Evolutionary conservation across 2,329 filamentous ascomycete genomes (phyloP).

Genomic region (Fusarium nygamai): DNA sequence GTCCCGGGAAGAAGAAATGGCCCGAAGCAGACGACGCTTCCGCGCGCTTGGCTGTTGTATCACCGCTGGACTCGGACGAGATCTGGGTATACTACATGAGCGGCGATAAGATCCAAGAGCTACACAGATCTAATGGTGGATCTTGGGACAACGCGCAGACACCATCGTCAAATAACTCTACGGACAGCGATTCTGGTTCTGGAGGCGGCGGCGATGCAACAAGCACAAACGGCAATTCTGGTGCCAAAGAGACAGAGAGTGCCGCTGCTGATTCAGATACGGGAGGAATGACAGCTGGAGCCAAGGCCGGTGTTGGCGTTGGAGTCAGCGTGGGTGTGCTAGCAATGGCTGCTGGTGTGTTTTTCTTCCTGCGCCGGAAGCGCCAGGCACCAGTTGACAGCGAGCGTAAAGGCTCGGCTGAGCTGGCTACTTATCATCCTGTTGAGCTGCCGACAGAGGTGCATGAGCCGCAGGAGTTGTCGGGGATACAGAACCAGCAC

Average conservation of each 20-base stretch:
- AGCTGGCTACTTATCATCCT: constrained; percentile 10
- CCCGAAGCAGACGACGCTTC: constrained; percentile 12
- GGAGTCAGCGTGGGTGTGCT: constrained; percentile 1
- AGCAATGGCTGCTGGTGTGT: not conserved
- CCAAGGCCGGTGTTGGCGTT: constrained; percentile 21
- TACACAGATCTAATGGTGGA: not conserved
- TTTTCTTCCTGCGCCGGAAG: constrained; percentile 5
- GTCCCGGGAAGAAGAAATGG: constrained; percentile 7
- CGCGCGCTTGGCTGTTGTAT: constrained; percentile 18
- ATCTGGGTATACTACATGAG: constrained; percentile 27
- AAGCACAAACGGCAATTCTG: not conserved
- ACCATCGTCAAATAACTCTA: not conserved
- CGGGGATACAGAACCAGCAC: not conserved
- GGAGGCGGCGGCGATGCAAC: not conserved
- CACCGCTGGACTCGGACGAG: constrained; percentile 4
- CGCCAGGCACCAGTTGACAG: not conserved
- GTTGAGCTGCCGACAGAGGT: constrained; percentile 2
- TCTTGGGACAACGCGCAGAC: constrained; percentile 5
- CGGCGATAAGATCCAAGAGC: constrained; percentile 11
- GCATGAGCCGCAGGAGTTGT: constrained; percentile 14
- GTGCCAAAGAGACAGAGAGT: not conserved
- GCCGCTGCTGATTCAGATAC: not conserved
- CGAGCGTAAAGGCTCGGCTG: not conserved
- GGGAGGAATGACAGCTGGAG: constrained; percentile 14
- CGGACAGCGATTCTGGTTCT: not conserved